Conservation (phyloP, 495 filamentous ascomycete species). For the Talaromyces ruber region DNA sequence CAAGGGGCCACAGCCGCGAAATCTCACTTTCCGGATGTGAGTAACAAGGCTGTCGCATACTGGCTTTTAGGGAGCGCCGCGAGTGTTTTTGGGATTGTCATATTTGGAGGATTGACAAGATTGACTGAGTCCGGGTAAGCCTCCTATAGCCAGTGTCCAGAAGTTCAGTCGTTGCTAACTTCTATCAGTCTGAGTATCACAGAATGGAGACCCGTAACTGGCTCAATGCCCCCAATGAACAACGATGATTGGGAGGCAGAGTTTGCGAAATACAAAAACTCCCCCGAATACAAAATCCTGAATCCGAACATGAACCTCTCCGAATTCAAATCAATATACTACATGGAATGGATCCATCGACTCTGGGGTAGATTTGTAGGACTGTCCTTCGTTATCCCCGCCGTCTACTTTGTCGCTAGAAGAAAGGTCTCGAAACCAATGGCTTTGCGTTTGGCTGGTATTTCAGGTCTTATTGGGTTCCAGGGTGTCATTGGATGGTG, state of each 20-base stretch:
- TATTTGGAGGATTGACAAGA: slow-evolving; percentile 88
- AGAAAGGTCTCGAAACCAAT: slow-evolving; percentile 71
- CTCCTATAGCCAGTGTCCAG: background rate
- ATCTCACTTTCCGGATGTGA: slow-evolving; percentile 61
- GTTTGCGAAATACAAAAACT: slow-evolving; percentile 82
- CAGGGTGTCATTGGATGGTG: slow-evolving; percentile 97
- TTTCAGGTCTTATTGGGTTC: slow-evolving; percentile 83
- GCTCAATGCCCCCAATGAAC: slow-evolving; percentile 76
- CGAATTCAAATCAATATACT: slow-evolving; percentile 98
- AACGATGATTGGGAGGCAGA: slow-evolving; percentile 76
- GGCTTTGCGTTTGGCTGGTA: slow-evolving; percentile 68
- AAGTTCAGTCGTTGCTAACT: slow-evolving; percentile 11
- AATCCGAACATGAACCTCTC: slow-evolving; percentile 85
- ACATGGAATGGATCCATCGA: slow-evolving; percentile 97
- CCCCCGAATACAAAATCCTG: slow-evolving; percentile 82
- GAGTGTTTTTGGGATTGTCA: slow-evolving; percentile 91
- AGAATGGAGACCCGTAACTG: slow-evolving; percentile 97
- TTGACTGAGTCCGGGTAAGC: slow-evolving; percentile 91
- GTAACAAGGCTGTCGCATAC: slow-evolving; percentile 69
- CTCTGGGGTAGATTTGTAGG: slow-evolving; percentile 94
- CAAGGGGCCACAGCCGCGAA: slow-evolving; percentile 21
- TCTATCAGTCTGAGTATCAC: slow-evolving; percentile 80
- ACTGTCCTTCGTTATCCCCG: slow-evolving; percentile 78
- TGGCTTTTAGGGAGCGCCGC: slow-evolving; percentile 88
- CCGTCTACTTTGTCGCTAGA: slow-evolving; percentile 78